Evolutionary conservation across 179 eudicot species (phyloP), one percentile per base, ranked within the genome.

Genomic region (Heliamphora pulchella): DNA sequence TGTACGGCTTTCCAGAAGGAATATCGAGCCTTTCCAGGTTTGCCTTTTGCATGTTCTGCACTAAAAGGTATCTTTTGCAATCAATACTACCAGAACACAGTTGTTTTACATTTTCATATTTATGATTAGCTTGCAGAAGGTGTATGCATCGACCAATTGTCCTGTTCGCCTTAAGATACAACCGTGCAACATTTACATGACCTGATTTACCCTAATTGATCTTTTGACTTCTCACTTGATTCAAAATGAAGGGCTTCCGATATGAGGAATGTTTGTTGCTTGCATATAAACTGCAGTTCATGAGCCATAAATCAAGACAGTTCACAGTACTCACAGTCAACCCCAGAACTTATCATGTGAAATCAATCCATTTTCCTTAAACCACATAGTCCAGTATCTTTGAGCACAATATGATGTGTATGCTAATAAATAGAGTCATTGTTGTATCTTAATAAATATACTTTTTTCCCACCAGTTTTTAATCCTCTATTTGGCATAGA

Each of bases 1-100:
- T 17, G 57, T 75, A n/a, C 54, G 55, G 61, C 79, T 74, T 65
- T 75, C 57, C 41, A 47, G 57, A 66, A 75, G 8, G 46, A 64
- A 63, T 2, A 68, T 8, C 10, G n/a, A 73, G 47, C 66, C 65
- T 41, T 81, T 75, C 44, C 72, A 81, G 83, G 83, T 81, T 75
- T 44, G 57, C 71, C 41, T 54, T 72, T 31, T 31, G 31, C 31
- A 31, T 31, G 31, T 31, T 31, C 31, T 31, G 31, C 31, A 31
- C 31, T 31, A 31, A 0, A 31, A 31, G 31, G 31, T 31, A 31
- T 31, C 31, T 31, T 31, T 31, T 31, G 31, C 31, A 31, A 31
- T 31, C 31, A 31, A 31, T 6, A 6, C 63, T 1, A n/a, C 22
- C 20, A 8, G 39, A 55, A 15, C n/a, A 31, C 31, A 31, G 0